phyloP scores from a whole-genome alignment of 1,284 basidiomycete species.

The Rugosomyces carneus region DNA sequence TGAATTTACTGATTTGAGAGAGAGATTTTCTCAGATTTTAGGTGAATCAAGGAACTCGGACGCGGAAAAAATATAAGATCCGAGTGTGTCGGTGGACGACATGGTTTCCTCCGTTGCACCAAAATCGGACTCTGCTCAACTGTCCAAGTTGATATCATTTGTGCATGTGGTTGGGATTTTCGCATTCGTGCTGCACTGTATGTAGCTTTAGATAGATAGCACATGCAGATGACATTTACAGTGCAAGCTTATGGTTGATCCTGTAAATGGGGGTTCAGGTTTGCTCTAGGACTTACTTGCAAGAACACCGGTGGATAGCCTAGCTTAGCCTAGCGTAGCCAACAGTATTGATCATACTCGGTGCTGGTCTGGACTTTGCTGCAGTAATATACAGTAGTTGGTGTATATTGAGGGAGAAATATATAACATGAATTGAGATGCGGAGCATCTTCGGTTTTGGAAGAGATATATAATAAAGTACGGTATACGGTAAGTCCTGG shows the following conservation, averaged over 20 bases:
- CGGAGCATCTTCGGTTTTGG: slow-evolving; percentile 14
- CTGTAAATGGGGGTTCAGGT: too few relatives aligned
- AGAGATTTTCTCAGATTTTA: not conserved
- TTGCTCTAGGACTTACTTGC: too few relatives aligned
- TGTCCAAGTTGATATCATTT: not conserved
- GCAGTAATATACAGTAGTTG: too few relatives aligned
- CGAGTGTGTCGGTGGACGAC: slow-evolving; percentile 9
- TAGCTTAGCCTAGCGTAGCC: too few relatives aligned
- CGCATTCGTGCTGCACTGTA: too few relatives aligned
- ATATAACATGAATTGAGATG: not conserved
- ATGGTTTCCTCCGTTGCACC: not conserved
- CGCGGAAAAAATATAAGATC: slow-evolving; percentile 1
- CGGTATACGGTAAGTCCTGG: too few relatives aligned
- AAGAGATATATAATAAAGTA: not conserved
- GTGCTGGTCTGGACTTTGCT: not conserved
- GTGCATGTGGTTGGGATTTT: too few relatives aligned
- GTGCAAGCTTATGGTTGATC: too few relatives aligned
- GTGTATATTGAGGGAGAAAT: too few relatives aligned
- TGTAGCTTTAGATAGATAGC: too few relatives aligned
- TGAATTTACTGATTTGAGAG: not conserved
- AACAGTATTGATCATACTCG: not conserved
- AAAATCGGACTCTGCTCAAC: not conserved
- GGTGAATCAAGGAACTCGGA: slow-evolving; percentile 4
- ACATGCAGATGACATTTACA: too few relatives aligned
- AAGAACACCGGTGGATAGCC: too few relatives aligned